phyloP scores from a whole-genome alignment of 2,329 filamentous ascomycete genomes.

The Verticillium isaacii region DNA sequence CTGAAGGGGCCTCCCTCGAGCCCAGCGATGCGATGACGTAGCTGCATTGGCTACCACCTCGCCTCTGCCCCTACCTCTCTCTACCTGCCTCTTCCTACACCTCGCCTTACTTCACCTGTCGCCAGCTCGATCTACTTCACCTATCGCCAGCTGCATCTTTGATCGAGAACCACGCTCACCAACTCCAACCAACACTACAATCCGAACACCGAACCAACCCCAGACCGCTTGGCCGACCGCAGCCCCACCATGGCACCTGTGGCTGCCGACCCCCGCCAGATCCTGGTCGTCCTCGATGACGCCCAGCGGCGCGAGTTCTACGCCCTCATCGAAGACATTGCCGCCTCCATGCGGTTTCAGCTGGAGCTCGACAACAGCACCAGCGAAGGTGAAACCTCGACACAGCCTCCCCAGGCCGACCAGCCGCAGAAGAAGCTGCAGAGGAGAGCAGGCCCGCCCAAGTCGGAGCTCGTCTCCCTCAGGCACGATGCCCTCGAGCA shows the following conservation, averaged over 20 bases:
- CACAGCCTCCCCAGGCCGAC: slow-evolving; percentile 15
- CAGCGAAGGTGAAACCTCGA: slow-evolving; percentile 11
- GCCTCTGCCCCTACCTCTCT: too few relatives aligned
- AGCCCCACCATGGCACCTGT: slow-evolving; percentile 43
- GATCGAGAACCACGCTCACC: not conserved
- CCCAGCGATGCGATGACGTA: not conserved
- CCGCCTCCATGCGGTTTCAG: slow-evolving; percentile 48
- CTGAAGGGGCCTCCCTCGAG: not conserved
- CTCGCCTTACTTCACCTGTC: not conserved
- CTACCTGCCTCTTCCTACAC: not conserved
- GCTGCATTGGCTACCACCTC: not conserved
- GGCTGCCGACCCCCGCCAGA: slow-evolving; percentile 48
- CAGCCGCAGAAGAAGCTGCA: not conserved
- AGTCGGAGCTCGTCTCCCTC: slow-evolving; percentile 19
- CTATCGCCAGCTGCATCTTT: not conserved
- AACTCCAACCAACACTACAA: not conserved
- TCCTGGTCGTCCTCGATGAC: slow-evolving; percentile 50
- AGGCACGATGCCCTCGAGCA: slow-evolving; percentile 56
- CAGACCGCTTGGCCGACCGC: not conserved
- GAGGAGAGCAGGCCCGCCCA: not conserved
- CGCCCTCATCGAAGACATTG: slow-evolving; percentile 45
- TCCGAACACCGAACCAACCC: not conserved
- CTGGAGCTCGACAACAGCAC: slow-evolving; percentile 33
- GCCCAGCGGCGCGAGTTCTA: slow-evolving; percentile 47
- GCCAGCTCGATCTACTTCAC: not conserved